A percentile compares a stretch with the other conserved stretches of the same genome.
These are phyloP conservation scores for Cucumis hystrix DNA, from an alignment of 306 rosid species.

Conservation along the genomic window DNA sequence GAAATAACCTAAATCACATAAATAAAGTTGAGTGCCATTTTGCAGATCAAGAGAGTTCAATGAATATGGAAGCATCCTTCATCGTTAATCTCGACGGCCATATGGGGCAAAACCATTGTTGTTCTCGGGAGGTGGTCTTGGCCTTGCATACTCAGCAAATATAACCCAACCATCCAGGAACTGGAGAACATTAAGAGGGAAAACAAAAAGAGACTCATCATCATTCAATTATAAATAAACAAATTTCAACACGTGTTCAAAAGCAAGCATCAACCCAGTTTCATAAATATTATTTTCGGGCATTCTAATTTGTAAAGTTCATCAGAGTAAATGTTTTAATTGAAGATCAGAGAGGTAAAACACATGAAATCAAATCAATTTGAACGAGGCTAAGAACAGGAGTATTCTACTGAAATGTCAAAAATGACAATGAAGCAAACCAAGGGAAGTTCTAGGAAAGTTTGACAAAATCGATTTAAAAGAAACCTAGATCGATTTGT, in stretches of 20 bases:
- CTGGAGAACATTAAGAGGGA: conserved; percentile 24
- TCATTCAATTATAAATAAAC: background rate
- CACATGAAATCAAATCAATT: background rate
- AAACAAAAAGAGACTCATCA: background rate
- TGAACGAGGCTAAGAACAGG: background rate
- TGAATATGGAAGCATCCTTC: conserved; percentile 5
- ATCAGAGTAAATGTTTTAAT: background rate
- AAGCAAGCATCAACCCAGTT: background rate
- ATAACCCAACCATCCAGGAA: conserved; percentile 98
- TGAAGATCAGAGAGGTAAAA: no score
- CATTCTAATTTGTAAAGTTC: background rate
- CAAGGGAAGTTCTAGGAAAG: background rate
- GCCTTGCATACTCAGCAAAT: conserved; percentile 92
- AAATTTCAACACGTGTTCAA: background rate
- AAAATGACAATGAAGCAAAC: background rate
- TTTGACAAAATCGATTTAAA: background rate
- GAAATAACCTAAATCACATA: conserved; percentile 1
- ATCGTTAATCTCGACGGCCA: conserved; percentile 13
- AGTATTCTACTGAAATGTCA: background rate
- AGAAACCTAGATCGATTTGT: background rate
- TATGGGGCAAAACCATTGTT: conserved; percentile 19
- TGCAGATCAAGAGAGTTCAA: conserved; percentile 10
- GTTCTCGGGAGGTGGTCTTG: conserved; percentile 45
- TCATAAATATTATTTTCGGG: background rate
- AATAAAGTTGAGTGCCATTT: background rate